Evolutionary conservation across 2,329 filamentous ascomycete genomes (phyloP).

Genomic region (Diplodia mutila): DNA sequence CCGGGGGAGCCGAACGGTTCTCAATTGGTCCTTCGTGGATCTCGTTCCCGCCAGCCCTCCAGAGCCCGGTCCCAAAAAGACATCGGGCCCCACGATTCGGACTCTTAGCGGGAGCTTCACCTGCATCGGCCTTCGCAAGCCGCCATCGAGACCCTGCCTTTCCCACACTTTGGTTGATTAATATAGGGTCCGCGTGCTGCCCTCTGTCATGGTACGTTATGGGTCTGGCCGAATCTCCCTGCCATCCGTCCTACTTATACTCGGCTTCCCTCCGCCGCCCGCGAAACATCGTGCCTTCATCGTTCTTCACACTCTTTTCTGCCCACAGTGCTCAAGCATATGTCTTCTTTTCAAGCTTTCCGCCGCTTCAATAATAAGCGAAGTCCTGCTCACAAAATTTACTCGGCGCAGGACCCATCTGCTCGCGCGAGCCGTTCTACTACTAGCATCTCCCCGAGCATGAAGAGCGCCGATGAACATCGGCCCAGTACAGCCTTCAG

Average conservation of each 20-base stretch:
- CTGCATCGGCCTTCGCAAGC: conserved; percentile 4
- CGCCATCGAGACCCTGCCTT: conserved; percentile 9
- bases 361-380: not conserved
- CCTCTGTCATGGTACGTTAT: not conserved
- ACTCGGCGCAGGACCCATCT: conserved; percentile 1
- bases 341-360: not conserved
- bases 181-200: not conserved
- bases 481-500: conserved; percentile 5
- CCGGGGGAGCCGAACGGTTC: not conserved
- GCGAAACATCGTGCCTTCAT: not conserved
- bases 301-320: not conserved
- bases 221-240: not conserved
- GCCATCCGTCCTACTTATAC: conserved; percentile 2
- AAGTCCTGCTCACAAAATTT: not conserved
- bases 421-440: conserved; percentile 1
- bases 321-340: not conserved
- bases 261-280: not conserved
- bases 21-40: not conserved
- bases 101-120: conserved; percentile 2
- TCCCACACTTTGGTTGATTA: not conserved
- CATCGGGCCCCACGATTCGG: conserved; percentile 18
- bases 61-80: not conserved
- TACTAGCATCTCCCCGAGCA: not conserved
- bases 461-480: not conserved
- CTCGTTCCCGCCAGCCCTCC: not conserved